These are phyloP conservation scores for Melampsora americana DNA, from an alignment of 1,284 basidiomycete genomes.

Conservation along the genomic window DNA sequence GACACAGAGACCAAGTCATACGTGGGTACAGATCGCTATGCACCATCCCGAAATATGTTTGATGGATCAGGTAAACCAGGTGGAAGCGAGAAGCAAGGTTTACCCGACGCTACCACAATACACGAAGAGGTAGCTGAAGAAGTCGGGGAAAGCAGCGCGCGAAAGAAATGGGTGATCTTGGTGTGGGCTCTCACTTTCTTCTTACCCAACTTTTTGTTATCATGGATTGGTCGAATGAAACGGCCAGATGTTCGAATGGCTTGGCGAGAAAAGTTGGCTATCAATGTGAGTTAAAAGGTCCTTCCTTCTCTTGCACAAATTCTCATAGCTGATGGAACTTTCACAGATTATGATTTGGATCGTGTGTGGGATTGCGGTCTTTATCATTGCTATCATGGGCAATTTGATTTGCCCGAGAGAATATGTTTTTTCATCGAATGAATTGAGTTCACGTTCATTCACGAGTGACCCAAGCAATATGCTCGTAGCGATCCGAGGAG, in stretches of 20 bases:
- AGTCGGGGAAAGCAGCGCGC: constrained; percentile 71
- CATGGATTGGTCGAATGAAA: constrained; percentile 81
- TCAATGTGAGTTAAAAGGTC: constrained; percentile 61
- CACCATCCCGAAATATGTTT: constrained; percentile 93
- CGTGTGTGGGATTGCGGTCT: constrained; percentile 77
- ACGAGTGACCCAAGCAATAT: constrained; percentile 68
- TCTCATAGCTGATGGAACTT: constrained; percentile 4
- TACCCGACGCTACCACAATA: constrained; percentile 63
- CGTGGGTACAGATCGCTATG: constrained; percentile 82
- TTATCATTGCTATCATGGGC: constrained; percentile 87
- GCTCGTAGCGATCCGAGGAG: constrained; percentile 79
- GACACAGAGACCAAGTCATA: constrained; percentile 73
- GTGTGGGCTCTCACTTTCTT: constrained; percentile 91
- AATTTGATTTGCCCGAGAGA: constrained; percentile 88
- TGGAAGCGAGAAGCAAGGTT: constrained; percentile 61
- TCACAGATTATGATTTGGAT: constrained; percentile 82
- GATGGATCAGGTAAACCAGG: constrained; percentile 59
- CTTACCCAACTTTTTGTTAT: constrained; percentile 72
- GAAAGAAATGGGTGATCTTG: constrained; percentile 80
- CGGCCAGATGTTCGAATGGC: constrained; percentile 88
- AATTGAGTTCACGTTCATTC: constrained; percentile 71
- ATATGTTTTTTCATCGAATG: constrained; percentile 77
- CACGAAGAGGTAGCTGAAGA: constrained; percentile 79
- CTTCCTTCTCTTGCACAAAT: neutral
- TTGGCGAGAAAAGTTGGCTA: constrained; percentile 93